Evolutionary conservation across 2,329 filamentous ascomycete genomes (phyloP).

Genomic region (Sodiomyces alkalinus): DNA sequence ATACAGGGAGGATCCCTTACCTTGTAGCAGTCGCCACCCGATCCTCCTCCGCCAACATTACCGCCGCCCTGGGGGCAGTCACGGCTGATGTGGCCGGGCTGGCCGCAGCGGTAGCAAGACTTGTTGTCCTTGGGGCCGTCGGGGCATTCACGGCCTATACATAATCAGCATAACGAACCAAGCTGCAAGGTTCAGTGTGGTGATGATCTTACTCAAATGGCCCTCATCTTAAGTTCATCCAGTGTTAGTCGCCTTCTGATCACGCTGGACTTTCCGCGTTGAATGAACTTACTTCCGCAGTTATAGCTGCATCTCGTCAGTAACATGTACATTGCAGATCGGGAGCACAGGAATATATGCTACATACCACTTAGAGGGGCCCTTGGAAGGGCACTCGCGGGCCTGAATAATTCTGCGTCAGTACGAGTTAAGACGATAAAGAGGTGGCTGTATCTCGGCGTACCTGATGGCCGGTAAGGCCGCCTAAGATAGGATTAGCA

Average conservation of each 20-base stretch:
- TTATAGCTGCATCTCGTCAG: too few relatives aligned
- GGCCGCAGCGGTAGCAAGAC: constrained; percentile 65
- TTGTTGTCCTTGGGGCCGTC: constrained; percentile 76
- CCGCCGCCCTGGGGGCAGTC: constrained; percentile 47
- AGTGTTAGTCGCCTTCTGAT: constrained; percentile 10
- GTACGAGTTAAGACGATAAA: constrained; percentile 5
- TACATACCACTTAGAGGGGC: constrained; percentile 64
- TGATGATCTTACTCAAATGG: constrained; percentile 54
- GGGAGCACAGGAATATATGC: not conserved
- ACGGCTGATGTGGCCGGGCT: constrained; percentile 80
- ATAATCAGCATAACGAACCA: constrained; percentile 9
- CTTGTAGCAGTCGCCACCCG: constrained; percentile 74
- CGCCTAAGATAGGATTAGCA: constrained; percentile 8
- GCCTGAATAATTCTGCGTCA: constrained; percentile 36
- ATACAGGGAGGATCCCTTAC: constrained; percentile 15
- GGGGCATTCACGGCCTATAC: constrained; percentile 66
- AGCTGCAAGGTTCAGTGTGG: constrained; percentile 2
- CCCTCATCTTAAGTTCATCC: constrained; percentile 36
- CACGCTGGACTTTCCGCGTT: constrained; percentile 4
- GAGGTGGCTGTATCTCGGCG: not conserved
- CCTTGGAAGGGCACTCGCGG: constrained; percentile 75
- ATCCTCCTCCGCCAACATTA: constrained; percentile 29
- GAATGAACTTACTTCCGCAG: constrained; percentile 46
- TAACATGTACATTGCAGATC: constrained; percentile 10
- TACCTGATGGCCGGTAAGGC: constrained; percentile 13